Base-by-base conservation (phyloP, 2,329 filamentous ascomycete species). In the Scortechinia acanthostroma region DNA sequence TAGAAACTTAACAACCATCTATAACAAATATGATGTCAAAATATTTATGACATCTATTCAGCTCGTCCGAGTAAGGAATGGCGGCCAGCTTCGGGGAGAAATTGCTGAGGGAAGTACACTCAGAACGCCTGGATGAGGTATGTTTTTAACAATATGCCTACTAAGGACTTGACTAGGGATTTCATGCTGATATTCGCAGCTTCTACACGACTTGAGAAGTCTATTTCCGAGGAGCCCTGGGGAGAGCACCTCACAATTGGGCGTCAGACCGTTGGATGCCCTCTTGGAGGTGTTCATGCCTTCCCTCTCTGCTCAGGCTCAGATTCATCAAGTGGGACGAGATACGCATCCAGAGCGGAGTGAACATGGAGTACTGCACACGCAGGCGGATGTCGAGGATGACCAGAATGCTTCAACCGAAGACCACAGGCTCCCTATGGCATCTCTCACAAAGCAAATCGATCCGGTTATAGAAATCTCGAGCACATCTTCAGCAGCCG, bases 231-330 rank as follows among this genome's bases (percentile, higher is more conserved):
- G 10, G 10, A 30, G 35, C 17, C 20, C 35, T 15, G 35, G 17
- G 6, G 10, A 40, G 20, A 6, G 6, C 6, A 19, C 10, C 35
- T 15, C 6, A 6, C 17, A 6, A 10, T 17, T 40, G 6, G 17
- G 17, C 17, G 35, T 40, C 35, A 10, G 10, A 19, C 13, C 35
- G 6, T 40, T 40, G 35, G 35, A 40, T 40, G 35, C 6, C 10
- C 17, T 40, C 10, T 19, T 40, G 35, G 35, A 40, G 17, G 35
- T 40, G 13, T 40, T 40, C 35, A 40, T 40, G 35, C 17, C 35
- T 10, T n/a, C n/a, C n/a, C n/a, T n/a, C n/a, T n/a, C n/a, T n/a
- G 25, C 25, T 30, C 25, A 10, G 10, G 25, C 25, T 30, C 25
- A 30, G 25, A n/a, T n/a, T n/a, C n/a, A n/a, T n/a, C n/a, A n/a